Evolutionary conservation across 208 protist genomes (phyloP).

Genomic region (Leishmania gerbilli): DNA sequence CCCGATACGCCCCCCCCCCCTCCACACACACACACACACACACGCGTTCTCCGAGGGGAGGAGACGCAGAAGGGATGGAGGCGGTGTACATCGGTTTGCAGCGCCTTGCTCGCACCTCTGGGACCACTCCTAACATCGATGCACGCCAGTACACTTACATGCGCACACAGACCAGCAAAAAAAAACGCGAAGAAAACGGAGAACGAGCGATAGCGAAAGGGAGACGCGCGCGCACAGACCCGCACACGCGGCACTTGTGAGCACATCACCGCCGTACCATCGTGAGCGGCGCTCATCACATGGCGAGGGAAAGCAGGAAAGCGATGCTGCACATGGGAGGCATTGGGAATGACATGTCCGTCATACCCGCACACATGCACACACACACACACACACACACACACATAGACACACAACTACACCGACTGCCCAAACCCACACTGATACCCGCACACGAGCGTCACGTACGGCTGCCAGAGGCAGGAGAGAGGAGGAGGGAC

Average conservation of each 20-base stretch:
- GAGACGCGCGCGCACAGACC: not conserved
- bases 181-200: not conserved
- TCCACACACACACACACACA: not conserved
- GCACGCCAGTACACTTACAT: not conserved
- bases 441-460: not conserved
- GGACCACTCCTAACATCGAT: not conserved
- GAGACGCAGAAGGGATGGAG: not conserved
- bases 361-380: not conserved
- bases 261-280: not conserved
- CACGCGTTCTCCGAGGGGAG: not conserved
- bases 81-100: no score
- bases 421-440: not conserved
- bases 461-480: not conserved
- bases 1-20: not conserved
- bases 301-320: not conserved
- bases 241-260: not conserved
- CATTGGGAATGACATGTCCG: not conserved
- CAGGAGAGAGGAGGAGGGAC: not conserved
- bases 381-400: not conserved
- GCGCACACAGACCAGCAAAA: not conserved
- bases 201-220: not conserved
- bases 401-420: not conserved
- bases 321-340: not conserved
- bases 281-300: not conserved
- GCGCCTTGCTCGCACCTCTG: not conserved